phyloP scores from a whole-genome alignment of 352 stramenopile species.

The Globisporangium middletonii region DNA sequence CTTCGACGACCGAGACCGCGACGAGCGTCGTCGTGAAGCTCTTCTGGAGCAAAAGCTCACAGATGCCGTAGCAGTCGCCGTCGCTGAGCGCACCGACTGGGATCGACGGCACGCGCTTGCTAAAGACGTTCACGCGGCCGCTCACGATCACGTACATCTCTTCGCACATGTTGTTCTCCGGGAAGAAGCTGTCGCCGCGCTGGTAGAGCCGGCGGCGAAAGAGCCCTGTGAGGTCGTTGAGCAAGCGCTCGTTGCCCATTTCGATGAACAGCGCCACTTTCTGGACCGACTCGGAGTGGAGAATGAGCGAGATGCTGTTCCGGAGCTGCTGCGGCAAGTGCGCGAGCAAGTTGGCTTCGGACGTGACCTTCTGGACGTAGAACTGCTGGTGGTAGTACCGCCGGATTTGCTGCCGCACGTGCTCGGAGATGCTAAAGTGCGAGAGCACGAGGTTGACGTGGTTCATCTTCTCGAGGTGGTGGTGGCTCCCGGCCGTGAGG shows the following conservation, averaged over 20 bases:
- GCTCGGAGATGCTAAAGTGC: constrained; percentile 54
- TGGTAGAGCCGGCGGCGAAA: constrained; percentile 66
- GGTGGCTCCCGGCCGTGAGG: constrained; percentile 43
- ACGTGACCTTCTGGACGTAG: constrained; percentile 68
- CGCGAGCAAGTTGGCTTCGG: constrained; percentile 49
- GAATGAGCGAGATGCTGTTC: constrained; percentile 60
- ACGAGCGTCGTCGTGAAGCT: constrained; percentile 45
- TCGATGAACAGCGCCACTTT: constrained; percentile 59
- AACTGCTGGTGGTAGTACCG: constrained; percentile 77
- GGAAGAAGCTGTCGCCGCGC: constrained; percentile 50
- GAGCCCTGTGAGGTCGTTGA: constrained; percentile 62
- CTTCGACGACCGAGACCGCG: constrained; percentile 45
- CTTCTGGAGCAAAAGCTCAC: constrained; percentile 56
- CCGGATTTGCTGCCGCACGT: constrained; percentile 49
- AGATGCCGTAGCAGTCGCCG: constrained; percentile 57
- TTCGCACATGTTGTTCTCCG: constrained; percentile 55
- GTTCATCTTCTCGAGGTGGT: constrained; percentile 69
- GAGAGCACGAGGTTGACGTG: constrained; percentile 55
- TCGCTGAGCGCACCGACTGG: constrained; percentile 47
- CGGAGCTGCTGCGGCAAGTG: constrained; percentile 49
- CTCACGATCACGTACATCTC: constrained; percentile 68
- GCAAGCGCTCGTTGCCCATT: constrained; percentile 40
- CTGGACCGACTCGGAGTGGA: constrained; percentile 63
- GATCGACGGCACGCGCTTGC: constrained; percentile 23
- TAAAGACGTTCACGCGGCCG: constrained; percentile 56